A percentile compares a stretch with the other conserved stretches of the same genome.
Evolutionary conservation across 257 asterid species (phyloP).

Genomic region (Nicotiana noctiflora): DNA sequence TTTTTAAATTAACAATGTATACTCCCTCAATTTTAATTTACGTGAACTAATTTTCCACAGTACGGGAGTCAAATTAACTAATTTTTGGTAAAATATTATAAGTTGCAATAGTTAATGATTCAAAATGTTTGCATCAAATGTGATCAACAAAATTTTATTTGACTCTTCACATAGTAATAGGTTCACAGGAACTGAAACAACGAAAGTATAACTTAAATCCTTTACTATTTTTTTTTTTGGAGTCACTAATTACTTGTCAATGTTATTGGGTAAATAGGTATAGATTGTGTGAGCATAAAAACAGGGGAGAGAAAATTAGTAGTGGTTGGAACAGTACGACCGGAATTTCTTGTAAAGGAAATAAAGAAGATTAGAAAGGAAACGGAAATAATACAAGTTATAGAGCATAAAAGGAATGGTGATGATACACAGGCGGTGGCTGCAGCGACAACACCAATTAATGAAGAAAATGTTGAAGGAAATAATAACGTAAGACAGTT

Average conservation of each 20-base stretch:
- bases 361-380: background rate
- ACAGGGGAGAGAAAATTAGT: background rate
- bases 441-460: background rate
- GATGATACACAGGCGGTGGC: background rate
- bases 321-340: background rate
- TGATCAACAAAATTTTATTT: too few relatives aligned
- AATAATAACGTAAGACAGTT: background rate
- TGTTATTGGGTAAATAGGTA: background rate
- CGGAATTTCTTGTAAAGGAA: slow-evolving; percentile 4
- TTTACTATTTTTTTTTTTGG: background rate
- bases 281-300: background rate
- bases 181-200: too few relatives aligned
- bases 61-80: too few relatives aligned
- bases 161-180: too few relatives aligned
- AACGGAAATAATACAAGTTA: background rate
- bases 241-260: background rate
- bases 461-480: background rate
- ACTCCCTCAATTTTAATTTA: too few relatives aligned
- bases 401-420: background rate
- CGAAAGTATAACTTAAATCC: too few relatives aligned
- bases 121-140: too few relatives aligned
- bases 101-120: too few relatives aligned
- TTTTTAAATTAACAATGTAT: too few relatives aligned
- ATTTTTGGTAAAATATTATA: too few relatives aligned
- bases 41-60: too few relatives aligned